Evolutionary conservation across 2,329 filamentous ascomycete genomes (phyloP).

Genomic region (Zalaria sp.): DNA sequence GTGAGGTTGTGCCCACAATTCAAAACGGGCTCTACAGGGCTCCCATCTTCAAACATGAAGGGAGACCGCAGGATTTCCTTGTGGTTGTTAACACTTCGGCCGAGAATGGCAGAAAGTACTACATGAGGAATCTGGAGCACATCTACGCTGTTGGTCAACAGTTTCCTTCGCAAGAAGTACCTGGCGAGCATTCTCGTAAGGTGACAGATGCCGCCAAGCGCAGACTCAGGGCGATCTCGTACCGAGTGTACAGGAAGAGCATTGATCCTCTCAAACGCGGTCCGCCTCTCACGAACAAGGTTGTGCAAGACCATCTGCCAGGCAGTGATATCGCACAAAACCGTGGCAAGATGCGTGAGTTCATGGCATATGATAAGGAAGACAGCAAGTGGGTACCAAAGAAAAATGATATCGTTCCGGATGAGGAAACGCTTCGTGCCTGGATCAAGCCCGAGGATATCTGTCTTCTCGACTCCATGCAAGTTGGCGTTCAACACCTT

Average conservation of each 20-base stretch:
- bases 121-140: constrained; percentile 78
- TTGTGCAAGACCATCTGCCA: constrained; percentile 58
- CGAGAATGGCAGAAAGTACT: constrained; percentile 64
- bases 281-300: constrained; percentile 62
- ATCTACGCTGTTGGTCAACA: constrained; percentile 85
- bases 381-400: constrained; percentile 79
- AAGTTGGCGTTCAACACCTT: constrained; percentile 82
- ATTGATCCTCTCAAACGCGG: constrained; percentile 55
- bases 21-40: constrained; percentile 94
- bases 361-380: constrained; percentile 79
- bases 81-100: constrained; percentile 72
- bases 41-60: constrained; percentile 76
- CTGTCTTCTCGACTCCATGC: constrained; percentile 90
- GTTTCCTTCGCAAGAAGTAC: constrained; percentile 82
- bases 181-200: constrained; percentile 83
- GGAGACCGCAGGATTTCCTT: constrained; percentile 71
- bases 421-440: constrained; percentile 64
- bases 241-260: constrained; percentile 71
- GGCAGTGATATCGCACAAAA: constrained; percentile 93
- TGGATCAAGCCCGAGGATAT: constrained; percentile 96
- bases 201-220: constrained; percentile 97
- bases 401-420: constrained; percentile 59
- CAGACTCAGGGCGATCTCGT: constrained; percentile 89
- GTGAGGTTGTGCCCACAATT: constrained; percentile 77
- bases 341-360: constrained; percentile 91